A percentile compares a stretch with the other conserved stretches of the same genome.
These are phyloP conservation scores for Lactifluus pinguis DNA, from an alignment of 768 basidiomycete species.

Conservation along the genomic window DNA sequence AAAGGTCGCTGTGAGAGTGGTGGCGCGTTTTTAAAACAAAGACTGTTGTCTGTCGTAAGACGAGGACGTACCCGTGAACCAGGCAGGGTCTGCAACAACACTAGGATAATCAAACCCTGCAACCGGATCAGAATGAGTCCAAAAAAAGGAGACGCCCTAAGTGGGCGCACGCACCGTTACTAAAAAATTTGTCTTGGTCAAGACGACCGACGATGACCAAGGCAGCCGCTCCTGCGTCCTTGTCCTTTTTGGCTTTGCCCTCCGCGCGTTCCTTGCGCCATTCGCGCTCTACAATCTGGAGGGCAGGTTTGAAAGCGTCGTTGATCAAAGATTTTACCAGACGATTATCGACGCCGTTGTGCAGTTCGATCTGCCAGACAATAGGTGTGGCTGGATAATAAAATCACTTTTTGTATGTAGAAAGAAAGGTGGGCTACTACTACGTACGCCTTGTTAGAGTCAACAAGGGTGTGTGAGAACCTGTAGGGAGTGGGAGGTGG, in stretches of 20 bases:
- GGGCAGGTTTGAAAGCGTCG: constrained; percentile 54
- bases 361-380: constrained; percentile 73
- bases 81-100: constrained; percentile 43
- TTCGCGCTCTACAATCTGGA: constrained; percentile 63
- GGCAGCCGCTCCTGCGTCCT: constrained; percentile 52
- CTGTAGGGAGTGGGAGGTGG: constrained; percentile 22
- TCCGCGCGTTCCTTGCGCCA: constrained; percentile 50
- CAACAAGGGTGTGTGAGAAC: constrained; percentile 23
- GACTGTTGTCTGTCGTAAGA: not conserved
- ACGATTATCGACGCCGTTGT: constrained; percentile 69
- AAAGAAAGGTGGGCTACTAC: not conserved
- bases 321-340: constrained; percentile 51
- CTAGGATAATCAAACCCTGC: constrained; percentile 57
- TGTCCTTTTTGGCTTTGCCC: constrained; percentile 26
- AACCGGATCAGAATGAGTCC: not conserved
- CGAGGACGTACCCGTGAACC: constrained; percentile 50
- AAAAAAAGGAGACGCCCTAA: too few relatives aligned
- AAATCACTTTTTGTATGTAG: not conserved
- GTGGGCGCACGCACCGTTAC: constrained; percentile 46
- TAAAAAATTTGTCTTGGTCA: constrained; percentile 82
- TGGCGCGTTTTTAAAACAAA: not conserved
- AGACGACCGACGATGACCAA: constrained; percentile 68
- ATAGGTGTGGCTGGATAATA: constrained; percentile 40
- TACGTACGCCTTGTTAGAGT: constrained; percentile 58
- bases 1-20: constrained; percentile 27